These are phyloP conservation scores for Astrephomene gubernaculifera DNA, from an alignment of 139 green algal species.

Conservation along the genomic window DNA sequence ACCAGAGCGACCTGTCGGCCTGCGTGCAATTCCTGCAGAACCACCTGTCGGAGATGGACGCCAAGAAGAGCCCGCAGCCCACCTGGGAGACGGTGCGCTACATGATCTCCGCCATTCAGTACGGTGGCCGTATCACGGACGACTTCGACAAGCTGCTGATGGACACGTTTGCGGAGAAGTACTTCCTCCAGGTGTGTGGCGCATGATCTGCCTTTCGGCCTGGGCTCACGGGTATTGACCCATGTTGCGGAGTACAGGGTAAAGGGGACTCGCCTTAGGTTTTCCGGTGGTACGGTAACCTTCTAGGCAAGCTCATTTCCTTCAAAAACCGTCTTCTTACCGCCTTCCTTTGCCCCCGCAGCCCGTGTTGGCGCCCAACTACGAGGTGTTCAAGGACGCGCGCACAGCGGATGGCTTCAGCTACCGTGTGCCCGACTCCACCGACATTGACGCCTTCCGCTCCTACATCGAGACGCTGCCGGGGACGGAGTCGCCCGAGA, in stretches of 20 bases:
- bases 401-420: conserved; percentile 60
- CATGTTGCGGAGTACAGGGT: too few species aligned
- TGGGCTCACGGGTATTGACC: too few species aligned
- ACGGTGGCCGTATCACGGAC: conserved; percentile 96
- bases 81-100: conserved; percentile 91
- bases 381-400: conserved; percentile 81
- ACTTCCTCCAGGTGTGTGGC: conserved; percentile 64
- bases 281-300: too few species aligned
- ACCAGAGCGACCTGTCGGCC: conserved; percentile 89
- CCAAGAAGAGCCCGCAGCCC: conserved; percentile 77
- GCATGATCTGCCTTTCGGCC: too few species aligned
- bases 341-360: too few species aligned
- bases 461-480: conserved; percentile 87
- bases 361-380: conserved; percentile 45
- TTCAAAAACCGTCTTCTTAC: too few species aligned
- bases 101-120: conserved; percentile 95
- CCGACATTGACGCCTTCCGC: conserved; percentile 87
- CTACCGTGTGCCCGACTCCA: conserved; percentile 82
- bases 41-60: conserved; percentile 94
- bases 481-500: conserved; percentile 79
- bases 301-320: too few species aligned
- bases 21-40: conserved; percentile 94
- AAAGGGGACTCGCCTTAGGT: too few species aligned
- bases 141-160: conserved; percentile 95
- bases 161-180: conserved; percentile 93